These are phyloP conservation scores for Colletotrichum tabaci DNA, from an alignment of 2,329 filamentous ascomycete species.

Conservation along the genomic window DNA sequence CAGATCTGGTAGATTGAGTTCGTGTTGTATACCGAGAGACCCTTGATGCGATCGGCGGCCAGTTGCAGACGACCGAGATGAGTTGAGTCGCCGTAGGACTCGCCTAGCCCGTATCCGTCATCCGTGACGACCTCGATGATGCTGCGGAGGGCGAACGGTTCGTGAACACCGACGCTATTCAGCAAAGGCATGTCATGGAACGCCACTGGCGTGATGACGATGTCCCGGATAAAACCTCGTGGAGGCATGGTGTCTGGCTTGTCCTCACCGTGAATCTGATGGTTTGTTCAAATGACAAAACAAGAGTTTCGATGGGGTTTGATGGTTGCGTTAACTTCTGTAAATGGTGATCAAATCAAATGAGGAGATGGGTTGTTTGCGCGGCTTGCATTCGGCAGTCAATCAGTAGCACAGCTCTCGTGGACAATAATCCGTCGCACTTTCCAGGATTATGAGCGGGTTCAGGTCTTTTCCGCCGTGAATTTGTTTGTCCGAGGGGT, in stretches of 20 bases:
- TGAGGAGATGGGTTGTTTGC: not conserved
- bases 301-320: too few species aligned
- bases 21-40: conserved; percentile 68
- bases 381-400: not conserved
- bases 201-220: conserved; percentile 59
- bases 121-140: conserved; percentile 57
- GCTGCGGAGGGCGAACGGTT: conserved; percentile 59
- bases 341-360: not conserved
- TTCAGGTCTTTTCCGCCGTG: conserved; percentile 15
- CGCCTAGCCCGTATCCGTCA: conserved; percentile 55
- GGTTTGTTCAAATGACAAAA: too few species aligned
- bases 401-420: too few species aligned
- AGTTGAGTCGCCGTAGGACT: conserved; percentile 58
- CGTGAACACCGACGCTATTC: conserved; percentile 60
- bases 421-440: conserved; percentile 9
- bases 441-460: not conserved
- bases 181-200: conserved; percentile 62
- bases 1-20: conserved; percentile 89
- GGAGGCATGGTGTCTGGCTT: conserved; percentile 45
- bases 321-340: not conserved
- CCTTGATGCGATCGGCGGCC: conserved; percentile 49
- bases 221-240: conserved; percentile 52
- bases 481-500: not conserved
- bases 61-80: conserved; percentile 53
- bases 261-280: not conserved